These are phyloP conservation scores for Leucocoprinus leucothites DNA, from an alignment of 768 basidiomycete species.

Conservation along the genomic window DNA sequence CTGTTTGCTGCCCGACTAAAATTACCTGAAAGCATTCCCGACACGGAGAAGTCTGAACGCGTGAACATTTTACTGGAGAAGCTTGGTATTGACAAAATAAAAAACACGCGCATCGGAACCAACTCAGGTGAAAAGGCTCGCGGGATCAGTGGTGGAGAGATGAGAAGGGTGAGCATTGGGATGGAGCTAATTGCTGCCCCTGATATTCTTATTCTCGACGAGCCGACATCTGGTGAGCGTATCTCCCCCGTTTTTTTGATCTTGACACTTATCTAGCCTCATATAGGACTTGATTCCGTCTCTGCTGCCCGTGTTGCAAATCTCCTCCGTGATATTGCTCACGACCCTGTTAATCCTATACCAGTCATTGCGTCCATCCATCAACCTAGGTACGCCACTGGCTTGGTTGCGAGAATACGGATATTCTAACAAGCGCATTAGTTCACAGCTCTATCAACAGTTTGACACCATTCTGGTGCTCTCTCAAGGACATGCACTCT, in stretches of 20 bases:
- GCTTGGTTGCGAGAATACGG: neutral
- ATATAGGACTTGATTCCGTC: constrained; percentile 76
- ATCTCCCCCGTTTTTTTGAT: constrained; percentile 2
- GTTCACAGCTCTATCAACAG: constrained; percentile 79
- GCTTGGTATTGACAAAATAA: constrained; percentile 70
- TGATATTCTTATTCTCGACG: constrained; percentile 83
- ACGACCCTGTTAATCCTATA: constrained; percentile 63
- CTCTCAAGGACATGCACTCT: constrained; percentile 72
- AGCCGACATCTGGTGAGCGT: constrained; percentile 63
- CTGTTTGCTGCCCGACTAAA: constrained; percentile 84
- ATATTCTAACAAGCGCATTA: constrained; percentile 20
- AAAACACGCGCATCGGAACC: constrained; percentile 67
- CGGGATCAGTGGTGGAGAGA: constrained; percentile 91
- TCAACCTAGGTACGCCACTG: constrained; percentile 63
- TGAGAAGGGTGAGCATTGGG: constrained; percentile 87
- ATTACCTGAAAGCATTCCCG: constrained; percentile 68
- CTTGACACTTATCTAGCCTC: neutral
- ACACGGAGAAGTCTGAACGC: constrained; percentile 57
- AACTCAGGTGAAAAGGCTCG: constrained; percentile 64
- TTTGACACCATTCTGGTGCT: constrained; percentile 83
- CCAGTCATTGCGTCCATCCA: constrained; percentile 87
- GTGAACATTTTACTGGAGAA: constrained; percentile 73
- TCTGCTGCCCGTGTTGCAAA: constrained; percentile 79
- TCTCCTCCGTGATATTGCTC: constrained; percentile 73
- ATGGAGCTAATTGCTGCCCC: constrained; percentile 84